phyloP scores from a whole-genome alignment of 2,329 filamentous ascomycete species.

The Trichoderma koningii region DNA sequence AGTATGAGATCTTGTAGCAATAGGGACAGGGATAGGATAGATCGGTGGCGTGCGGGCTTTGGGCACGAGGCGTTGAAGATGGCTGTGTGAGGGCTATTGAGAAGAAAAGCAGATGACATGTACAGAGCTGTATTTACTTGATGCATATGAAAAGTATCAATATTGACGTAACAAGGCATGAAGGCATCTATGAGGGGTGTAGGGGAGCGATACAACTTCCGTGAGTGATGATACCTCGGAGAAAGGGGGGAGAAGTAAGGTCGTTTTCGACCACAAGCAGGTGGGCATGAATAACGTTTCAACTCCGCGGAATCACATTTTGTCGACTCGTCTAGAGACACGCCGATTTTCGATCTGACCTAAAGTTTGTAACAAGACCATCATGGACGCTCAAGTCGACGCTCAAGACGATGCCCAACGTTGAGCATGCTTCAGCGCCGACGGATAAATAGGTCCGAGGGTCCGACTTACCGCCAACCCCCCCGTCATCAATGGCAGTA shows the following conservation, averaged over 20 bases:
- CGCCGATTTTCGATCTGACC: not conserved
- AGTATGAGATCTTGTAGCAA: not conserved
- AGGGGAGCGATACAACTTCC: not conserved
- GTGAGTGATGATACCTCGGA: too few relatives aligned
- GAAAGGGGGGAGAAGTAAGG: not conserved
- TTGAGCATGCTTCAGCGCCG: not conserved
- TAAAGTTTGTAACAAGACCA: too few relatives aligned
- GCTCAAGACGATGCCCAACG: not conserved
- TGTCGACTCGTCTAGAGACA: slow-evolving; percentile 1
- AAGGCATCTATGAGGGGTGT: too few relatives aligned
- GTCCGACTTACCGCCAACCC: not conserved
- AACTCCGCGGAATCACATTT: too few relatives aligned
- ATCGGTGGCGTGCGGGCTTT: slow-evolving; percentile 1
- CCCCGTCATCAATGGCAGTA: not conserved
- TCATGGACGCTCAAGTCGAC: too few relatives aligned
- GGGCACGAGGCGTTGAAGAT: not conserved
- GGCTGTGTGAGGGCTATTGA: slow-evolving; percentile 6
- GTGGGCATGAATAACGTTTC: not conserved
- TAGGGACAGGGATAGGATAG: slow-evolving; percentile 14
- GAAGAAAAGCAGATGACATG: not conserved
- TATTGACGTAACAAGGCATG: too few relatives aligned
- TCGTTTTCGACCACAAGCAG: too few relatives aligned
- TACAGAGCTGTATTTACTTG: not conserved
- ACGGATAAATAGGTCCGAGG: not conserved
- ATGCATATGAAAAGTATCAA: not conserved